Evolutionary conservation across 768 basidiomycete species (phyloP).

Genomic region (Cyclocybe aegerita): DNA sequence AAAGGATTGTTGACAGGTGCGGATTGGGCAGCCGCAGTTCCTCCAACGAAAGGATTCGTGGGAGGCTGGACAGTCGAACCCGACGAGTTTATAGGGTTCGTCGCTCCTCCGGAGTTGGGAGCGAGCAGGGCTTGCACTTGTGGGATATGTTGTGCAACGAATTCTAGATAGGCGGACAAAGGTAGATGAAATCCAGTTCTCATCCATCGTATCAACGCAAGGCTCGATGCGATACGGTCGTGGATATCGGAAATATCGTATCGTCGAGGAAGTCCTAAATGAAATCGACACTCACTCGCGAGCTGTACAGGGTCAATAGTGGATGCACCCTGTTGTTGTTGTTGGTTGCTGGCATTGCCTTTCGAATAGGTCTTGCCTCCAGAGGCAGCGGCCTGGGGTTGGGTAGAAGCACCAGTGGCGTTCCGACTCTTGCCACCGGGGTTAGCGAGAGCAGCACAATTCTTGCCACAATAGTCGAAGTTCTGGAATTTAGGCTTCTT

Average conservation of each 20-base stretch:
- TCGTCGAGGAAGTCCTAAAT: neutral
- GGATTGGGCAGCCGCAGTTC: constrained; percentile 15
- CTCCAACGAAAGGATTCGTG: constrained; percentile 13
- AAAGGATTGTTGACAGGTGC: constrained; percentile 30
- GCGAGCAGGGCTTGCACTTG: constrained; percentile 39
- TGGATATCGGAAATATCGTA: no score
- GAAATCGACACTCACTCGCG: constrained; percentile 31
- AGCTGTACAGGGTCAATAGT: constrained; percentile 37
- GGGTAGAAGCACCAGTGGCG: constrained; percentile 8
- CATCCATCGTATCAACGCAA: no score
- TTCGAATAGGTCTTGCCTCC: constrained; percentile 15
- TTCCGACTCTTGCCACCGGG: constrained; percentile 20
- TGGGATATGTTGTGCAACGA: constrained; percentile 29
- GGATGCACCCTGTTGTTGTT: constrained; percentile 18
- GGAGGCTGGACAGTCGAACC: constrained; percentile 7
- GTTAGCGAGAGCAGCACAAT: constrained; percentile 52
- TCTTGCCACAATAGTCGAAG: constrained; percentile 65
- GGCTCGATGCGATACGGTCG: no score
- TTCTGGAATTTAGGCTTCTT: constrained; percentile 58
- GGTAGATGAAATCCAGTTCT: neutral
- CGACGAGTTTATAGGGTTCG: neutral
- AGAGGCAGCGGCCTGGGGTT: constrained; percentile 1
- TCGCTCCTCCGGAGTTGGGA: constrained; percentile 4
- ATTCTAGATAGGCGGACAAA: neutral
- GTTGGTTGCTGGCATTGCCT: constrained; percentile 12